A percentile compares a stretch with the other conserved stretches of the same genome.
These are phyloP conservation scores for Aspergillus leporis DNA, from an alignment of 495 filamentous ascomycete genomes.

Conservation along the genomic window DNA sequence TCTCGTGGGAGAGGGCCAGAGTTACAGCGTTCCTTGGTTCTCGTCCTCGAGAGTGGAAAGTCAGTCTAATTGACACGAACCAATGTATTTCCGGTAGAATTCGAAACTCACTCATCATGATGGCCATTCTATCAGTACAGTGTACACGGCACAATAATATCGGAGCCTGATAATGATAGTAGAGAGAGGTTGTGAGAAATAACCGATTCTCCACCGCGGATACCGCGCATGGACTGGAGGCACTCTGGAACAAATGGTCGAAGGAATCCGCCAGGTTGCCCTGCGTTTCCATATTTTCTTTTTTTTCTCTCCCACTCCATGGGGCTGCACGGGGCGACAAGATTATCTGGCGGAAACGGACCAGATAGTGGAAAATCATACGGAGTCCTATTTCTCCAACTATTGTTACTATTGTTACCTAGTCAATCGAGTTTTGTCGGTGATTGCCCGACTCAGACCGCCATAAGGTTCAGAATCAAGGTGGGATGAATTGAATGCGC, in stretches of 20 bases:
- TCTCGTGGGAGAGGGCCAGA: neutral
- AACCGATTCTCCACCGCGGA: constrained; percentile 20
- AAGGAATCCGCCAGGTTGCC: neutral
- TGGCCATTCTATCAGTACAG: neutral
- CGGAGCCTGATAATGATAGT: neutral
- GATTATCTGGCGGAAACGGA: constrained; percentile 1
- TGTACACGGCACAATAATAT: neutral
- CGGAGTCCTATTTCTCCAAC: neutral
- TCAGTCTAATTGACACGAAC: neutral
- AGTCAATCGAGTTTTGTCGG: neutral
- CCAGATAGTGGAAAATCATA: neutral
- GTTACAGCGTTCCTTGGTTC: neutral
- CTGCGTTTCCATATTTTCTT: constrained; percentile 6
- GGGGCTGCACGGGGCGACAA: constrained; percentile 12
- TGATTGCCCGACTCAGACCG: constrained; percentile 18
- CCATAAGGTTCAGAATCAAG: neutral
- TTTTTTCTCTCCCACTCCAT: constrained; percentile 8
- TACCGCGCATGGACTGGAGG: constrained; percentile 17
- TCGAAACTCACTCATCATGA: neutral
- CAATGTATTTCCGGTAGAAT: neutral
- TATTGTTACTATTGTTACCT: neutral
- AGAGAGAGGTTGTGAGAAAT: constrained; percentile 5
- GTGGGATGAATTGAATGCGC: neutral
- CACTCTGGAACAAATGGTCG: constrained; percentile 8
- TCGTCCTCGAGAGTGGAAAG: neutral